Base-by-base conservation (phyloP, 78 protist genomes). In the Diacronema lutheri region DNA sequence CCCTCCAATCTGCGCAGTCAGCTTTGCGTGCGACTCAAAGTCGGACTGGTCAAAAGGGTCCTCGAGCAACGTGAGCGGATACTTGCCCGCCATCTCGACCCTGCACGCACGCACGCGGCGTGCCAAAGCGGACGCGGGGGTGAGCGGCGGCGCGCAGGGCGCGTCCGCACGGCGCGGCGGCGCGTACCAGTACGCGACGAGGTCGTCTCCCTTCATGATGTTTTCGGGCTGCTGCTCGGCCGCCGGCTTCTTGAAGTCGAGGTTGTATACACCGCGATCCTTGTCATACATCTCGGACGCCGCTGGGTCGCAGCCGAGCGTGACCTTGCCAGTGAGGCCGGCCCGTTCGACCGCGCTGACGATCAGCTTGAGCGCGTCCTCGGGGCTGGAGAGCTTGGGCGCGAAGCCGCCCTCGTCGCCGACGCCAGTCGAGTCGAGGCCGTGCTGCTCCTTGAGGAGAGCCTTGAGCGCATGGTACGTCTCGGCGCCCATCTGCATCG, bases 321-420 rank as follows among this genome's bases (percentile, higher is more conserved):
- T 73, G 79, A 91, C 86, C 31, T 6, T 99, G 60, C 86, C 86
- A 16, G 82, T 44, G 88, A 84, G 77, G 65, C 92, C 99, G 40
- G 99, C 99, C 40, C 57, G 26, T 76, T 90, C 95, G 80, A 99
- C 96, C 88, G 99, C 99, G 78, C 73, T 93, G 14, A 62, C 66
- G 57, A 99, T 74, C 26, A 64, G 71, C 71, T 64, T 89, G 13
- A 98, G 96, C 37, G 97, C 98, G 68, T 97, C 99, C 61, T 87
- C 58, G 89, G 79, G 80, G 86, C 78, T 83, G 69, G 40, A 85
- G 56, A 95, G 87, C 71, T 89, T 87, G 84, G 99, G 99, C 7
- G 99, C 99, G 83, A 97, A 98, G 86, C 99, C 99, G 66, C 99
- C 99, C 92, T 98, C 99, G 89, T 98, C 99, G 69, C 99, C 99